Base-by-base conservation (phyloP, 2,329 filamentous ascomycete genomes). In the Hysterium pulicare region DNA sequence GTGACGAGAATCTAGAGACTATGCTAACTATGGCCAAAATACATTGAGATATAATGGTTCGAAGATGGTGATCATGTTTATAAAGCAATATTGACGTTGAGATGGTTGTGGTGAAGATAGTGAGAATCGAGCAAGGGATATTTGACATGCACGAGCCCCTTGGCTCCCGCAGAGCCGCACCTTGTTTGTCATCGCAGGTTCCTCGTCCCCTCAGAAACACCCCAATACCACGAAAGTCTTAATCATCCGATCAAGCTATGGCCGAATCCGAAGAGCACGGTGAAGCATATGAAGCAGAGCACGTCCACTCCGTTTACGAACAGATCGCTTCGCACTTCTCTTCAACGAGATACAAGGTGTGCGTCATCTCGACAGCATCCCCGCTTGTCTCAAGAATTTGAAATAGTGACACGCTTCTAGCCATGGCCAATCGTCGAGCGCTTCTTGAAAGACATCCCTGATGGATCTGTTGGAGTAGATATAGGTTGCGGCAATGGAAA, bases 401-500 rank as follows among this genome's bases (percentile, higher is more conserved):
- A 8, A 13, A n/a, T 31, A 3, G 16, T 22, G 16, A n/a, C 26
- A 17, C 16, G 19, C 15, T 3, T 2, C 20, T 48, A 84, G 81
- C 90, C 93, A 47, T 98, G 93, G 93, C 93, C 93, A 17, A 84
- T 94, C 54, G 87, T 97, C 42, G 81, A 90, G 49, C 73, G 74
- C 26, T 97, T 96, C 64, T 78, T 97, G 26, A 71, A 74, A 38
- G 71, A 73, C 23, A 78, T 86, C 36, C 62, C 75, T 0, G 70
- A 82, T 10, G 91, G 90, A 20, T 79, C 87, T 38, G 70, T 97
- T 42, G 93, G 93, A 8, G 76, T 95, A 23, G 93, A 98, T 68
- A 77, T 97, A 43, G 93, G 93, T 47, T 97, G 93, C 69, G 93
- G 93, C 46, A 98, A 98, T 71, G 93, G 93, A 54, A 97, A 97